Percentiles rank a stretch among this genome's conserved stretches.
Conservation (phyloP, 2,329 filamentous ascomycete species). For the Clonostachys byssicola region DNA sequence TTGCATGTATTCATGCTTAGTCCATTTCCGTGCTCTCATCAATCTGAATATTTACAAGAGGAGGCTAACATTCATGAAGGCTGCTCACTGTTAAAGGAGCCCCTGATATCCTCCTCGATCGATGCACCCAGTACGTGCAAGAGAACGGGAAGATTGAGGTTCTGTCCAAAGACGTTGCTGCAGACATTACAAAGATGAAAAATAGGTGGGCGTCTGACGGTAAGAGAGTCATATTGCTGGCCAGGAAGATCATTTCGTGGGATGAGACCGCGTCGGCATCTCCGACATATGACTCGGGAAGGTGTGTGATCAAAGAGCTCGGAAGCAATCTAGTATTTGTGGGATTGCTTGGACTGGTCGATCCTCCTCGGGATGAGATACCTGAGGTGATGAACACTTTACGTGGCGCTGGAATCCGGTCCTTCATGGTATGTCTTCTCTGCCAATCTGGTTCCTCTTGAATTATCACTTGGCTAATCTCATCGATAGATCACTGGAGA, state of each 20-base stretch:
- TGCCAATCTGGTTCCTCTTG: background rate
- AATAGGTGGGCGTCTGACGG: constrained; percentile 66
- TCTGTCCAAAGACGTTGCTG: constrained; percentile 39
- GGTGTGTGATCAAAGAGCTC: constrained; percentile 48
- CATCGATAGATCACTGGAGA: constrained; percentile 63
- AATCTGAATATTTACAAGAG: constrained; percentile 6
- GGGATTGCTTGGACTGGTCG: constrained; percentile 73
- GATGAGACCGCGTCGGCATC: constrained; percentile 28
- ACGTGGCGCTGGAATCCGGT: constrained; percentile 64
- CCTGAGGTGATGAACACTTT: constrained; percentile 62
- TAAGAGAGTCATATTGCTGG: constrained; percentile 65
- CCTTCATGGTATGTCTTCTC: constrained; percentile 60
- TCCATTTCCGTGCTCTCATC: no score
- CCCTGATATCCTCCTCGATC: constrained; percentile 65
- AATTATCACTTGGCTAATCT: background rate
- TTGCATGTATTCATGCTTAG: no score
- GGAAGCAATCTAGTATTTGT: constrained; percentile 60
- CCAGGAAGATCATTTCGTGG: constrained; percentile 47
- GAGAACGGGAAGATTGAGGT: constrained; percentile 46
- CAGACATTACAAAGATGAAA: constrained; percentile 54
- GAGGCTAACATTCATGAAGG: constrained; percentile 15
- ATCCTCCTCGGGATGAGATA: constrained; percentile 72
- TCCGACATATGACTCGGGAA: constrained; percentile 40
- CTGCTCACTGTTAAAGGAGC: constrained; percentile 76
- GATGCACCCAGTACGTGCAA: constrained; percentile 55